Evolutionary conservation across 306 rosid genomes (phyloP).

Genomic region (Quercus cerris): DNA sequence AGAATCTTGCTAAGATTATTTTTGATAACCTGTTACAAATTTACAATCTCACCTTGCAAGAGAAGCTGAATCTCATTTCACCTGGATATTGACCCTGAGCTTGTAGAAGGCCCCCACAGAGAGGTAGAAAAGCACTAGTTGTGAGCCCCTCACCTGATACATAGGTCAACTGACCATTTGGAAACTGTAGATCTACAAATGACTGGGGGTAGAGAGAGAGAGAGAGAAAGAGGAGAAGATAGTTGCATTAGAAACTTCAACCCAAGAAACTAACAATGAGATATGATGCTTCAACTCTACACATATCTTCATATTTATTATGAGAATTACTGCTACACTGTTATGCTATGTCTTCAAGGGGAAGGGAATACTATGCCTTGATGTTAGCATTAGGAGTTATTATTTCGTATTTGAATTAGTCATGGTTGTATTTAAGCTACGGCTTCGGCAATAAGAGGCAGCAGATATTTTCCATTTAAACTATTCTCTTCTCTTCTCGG

Average conservation of each 20-base stretch:
- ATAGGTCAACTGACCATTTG: constrained; percentile 90
- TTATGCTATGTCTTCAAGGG: too few relatives aligned
- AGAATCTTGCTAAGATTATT: neutral
- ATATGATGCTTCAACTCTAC: neutral
- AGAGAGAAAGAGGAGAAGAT: constrained; percentile 1
- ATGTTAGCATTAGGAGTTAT: too few relatives aligned
- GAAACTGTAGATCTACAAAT: constrained; percentile 96
- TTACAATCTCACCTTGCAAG: constrained; percentile 74
- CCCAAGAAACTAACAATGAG: constrained; percentile 6
- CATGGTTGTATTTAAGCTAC: too few relatives aligned
- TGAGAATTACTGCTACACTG: neutral
- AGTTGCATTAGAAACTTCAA: constrained; percentile 5
- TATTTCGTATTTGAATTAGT: too few relatives aligned
- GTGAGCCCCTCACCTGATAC: constrained; percentile 93
- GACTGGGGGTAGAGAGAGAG: constrained; percentile 46
- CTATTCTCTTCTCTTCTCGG: too few relatives aligned
- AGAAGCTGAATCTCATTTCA: constrained; percentile 96
- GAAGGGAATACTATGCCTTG: too few relatives aligned
- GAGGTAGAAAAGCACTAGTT: constrained; percentile 82
- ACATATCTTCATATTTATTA: neutral
- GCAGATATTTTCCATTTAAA: too few relatives aligned
- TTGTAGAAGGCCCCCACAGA: constrained; percentile 95
- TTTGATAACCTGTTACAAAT: neutral
- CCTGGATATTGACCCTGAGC: constrained; percentile 99
- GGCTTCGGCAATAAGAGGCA: too few relatives aligned